phyloP scores from a whole-genome alignment of 2,329 filamentous ascomycete species.

The Verruconis gallopava region DNA sequence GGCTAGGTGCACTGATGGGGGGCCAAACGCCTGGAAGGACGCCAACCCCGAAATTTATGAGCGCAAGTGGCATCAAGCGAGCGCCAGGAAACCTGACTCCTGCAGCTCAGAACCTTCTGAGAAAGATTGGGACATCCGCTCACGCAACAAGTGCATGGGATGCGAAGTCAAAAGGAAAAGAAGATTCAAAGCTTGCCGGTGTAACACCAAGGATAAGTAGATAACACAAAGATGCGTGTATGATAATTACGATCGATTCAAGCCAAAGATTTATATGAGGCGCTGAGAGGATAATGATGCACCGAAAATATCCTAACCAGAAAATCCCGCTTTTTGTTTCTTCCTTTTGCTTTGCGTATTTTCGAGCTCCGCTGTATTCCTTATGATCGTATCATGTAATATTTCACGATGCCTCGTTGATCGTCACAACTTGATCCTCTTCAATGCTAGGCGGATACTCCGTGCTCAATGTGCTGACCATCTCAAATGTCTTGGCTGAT shows the following conservation, averaged over 20 bases:
- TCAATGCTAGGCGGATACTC: constrained; percentile 56
- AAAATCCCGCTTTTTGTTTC: too few species aligned
- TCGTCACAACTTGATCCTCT: constrained; percentile 57
- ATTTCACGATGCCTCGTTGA: constrained; percentile 4
- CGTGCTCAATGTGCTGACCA: constrained; percentile 49
- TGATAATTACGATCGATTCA: too few species aligned
- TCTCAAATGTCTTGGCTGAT: constrained; percentile 54
- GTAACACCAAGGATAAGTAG: constrained; percentile 1
- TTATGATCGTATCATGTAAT: too few species aligned
- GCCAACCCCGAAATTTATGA: constrained; percentile 58
- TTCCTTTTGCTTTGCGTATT: too few species aligned
- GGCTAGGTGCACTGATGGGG: constrained; percentile 9
- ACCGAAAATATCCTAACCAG: too few species aligned
- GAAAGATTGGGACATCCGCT: constrained; percentile 39
- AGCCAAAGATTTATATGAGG: too few species aligned
- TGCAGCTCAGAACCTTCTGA: constrained; percentile 57
- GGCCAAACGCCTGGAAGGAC: constrained; percentile 36
- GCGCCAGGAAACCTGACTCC: constrained; percentile 51
- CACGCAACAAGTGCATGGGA: constrained; percentile 11
- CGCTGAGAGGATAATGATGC: too few species aligned
- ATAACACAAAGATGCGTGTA: too few species aligned
- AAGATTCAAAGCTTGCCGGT: neutral
- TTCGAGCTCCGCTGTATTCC: too few species aligned
- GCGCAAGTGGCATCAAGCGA: constrained; percentile 35
- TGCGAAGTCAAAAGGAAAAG: constrained; percentile 12